Conservation (phyloP, 2,329 filamentous ascomycete genomes). For the Cercospora berteroae region DNA sequence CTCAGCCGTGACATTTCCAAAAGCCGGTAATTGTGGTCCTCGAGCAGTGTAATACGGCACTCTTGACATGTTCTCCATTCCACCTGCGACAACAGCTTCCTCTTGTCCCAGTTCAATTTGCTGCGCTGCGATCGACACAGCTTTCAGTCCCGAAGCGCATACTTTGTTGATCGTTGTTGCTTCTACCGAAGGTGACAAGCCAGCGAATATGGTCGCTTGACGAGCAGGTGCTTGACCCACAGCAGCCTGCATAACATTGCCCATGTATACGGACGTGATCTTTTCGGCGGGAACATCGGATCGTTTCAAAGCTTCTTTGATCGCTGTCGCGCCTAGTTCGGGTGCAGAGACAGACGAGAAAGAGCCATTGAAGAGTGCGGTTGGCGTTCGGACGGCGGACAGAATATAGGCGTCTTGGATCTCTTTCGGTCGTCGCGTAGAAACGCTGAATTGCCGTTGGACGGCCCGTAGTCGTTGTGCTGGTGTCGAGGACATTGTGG, state of each 20-base stretch:
- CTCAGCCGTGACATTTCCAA: constrained; percentile 83
- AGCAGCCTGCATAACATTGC: constrained; percentile 81
- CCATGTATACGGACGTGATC: constrained; percentile 95
- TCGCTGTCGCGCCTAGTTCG: constrained; percentile 84
- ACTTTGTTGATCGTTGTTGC: constrained; percentile 97
- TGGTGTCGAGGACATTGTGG: constrained; percentile 29
- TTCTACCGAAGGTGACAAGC: constrained; percentile 76
- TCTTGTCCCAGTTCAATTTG: constrained; percentile 90
- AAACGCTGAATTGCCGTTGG: constrained; percentile 49
- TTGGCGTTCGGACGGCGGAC: constrained; percentile 84
- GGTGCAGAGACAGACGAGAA: constrained; percentile 80
- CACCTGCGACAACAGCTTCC: constrained; percentile 86
- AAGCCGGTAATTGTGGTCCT: constrained; percentile 76
- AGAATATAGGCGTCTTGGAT: constrained; percentile 92
- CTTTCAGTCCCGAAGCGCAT: constrained; percentile 91
- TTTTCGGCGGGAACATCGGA: constrained; percentile 76
- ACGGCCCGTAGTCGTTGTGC: constrained; percentile 31
- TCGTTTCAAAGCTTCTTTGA: constrained; percentile 85
- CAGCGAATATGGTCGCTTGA: constrained; percentile 86
- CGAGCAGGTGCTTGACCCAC: constrained; percentile 89
- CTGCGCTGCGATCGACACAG: constrained; percentile 84
- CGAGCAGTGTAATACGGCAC: constrained; percentile 88
- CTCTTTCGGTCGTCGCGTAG: constrained; percentile 56
- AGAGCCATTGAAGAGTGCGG: constrained; percentile 93
- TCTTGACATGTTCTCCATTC: constrained; percentile 97